Conservation (phyloP, 129 eudicot species). For the Artemisia annua region DNA sequence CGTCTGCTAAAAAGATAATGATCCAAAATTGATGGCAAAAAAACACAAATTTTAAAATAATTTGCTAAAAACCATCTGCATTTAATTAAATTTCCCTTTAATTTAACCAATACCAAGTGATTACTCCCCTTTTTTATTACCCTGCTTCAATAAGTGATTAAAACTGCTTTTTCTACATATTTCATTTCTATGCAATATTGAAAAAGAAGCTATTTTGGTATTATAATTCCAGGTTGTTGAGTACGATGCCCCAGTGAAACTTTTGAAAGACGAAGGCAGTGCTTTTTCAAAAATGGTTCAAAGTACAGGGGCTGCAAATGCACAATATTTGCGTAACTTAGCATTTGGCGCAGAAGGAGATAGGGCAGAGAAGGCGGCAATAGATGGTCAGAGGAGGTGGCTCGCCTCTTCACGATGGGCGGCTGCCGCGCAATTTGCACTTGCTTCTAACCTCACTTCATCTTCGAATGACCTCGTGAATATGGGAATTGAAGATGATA, state of each 20-base stretch:
- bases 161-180: too few species aligned
- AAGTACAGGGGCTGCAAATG: constrained; percentile 94
- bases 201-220: background rate
- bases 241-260: constrained; percentile 68
- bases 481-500: constrained; percentile 46
- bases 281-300: constrained; percentile 93
- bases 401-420: constrained; percentile 80
- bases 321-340: constrained; percentile 72
- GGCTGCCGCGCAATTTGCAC: constrained; percentile 84
- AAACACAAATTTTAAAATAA: too few species aligned
- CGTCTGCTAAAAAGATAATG: too few species aligned
- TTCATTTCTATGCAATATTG: too few species aligned
- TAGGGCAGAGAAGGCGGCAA: constrained; percentile 37
- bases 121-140: background rate
- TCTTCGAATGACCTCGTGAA: constrained; percentile 62
- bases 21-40: too few species aligned
- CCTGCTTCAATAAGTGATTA: background rate
- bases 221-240: constrained; percentile 61
- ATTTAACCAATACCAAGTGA: too few species aligned
- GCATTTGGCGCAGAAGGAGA: constrained; percentile 48
- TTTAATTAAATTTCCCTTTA: too few species aligned
- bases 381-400: constrained; percentile 63
- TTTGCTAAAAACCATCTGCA: too few species aligned
- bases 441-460: constrained; percentile 59
- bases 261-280: constrained; percentile 53